Base-by-base conservation (phyloP, 345 rosid species). In the Adansonia digitata region DNA sequence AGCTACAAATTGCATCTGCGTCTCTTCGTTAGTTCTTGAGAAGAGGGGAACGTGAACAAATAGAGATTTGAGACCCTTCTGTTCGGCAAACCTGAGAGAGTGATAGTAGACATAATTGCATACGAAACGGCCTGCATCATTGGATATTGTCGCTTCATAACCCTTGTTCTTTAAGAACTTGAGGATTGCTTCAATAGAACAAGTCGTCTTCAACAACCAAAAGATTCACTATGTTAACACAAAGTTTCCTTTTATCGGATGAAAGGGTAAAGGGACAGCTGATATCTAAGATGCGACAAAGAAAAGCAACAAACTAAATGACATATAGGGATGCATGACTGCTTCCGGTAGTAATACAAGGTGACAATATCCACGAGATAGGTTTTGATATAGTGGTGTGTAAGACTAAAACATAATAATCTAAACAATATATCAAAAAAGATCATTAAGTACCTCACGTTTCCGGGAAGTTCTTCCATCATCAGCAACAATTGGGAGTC, bases 61-160 rank as follows among this genome's bases (percentile, higher is more conserved):
- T 15, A 92, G 84, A 43, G 91, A 88, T 66, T 85, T 92, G 76
- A 83, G 93, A 37, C 88, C 94, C 56, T 86, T 90, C 83, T 83
- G 81, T 81, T 88, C 88, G 1, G 94, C 91, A 11, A 85, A 86
- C 55, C 87, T 78, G 4, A 92, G 97, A 12, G 93, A 90, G 51
- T 88, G 97, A 69, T 90, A 88, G 76, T 92, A 92, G 0, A 88
- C 90, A 14, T 87, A 92, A 81, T 92, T 90, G 91, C 97, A 92
- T 10, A 90, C 87, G 39, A 88, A 90, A 8, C 89, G 84, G 24
- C 94, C 97, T 0, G 94, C 97, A 75, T 92, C 92, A 5, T 84
- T 73, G 13, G 97, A 92, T 80, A 82, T 79, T 11, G 77, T 69
- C 5, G 79, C 87, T 18, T 86, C 87, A 68, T 78, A 85, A 69